Evolutionary conservation across 306 rosid genomes (phyloP), one percentile per base, ranked within the genome.

Genomic region (Vigna reflexopilosa): DNA sequence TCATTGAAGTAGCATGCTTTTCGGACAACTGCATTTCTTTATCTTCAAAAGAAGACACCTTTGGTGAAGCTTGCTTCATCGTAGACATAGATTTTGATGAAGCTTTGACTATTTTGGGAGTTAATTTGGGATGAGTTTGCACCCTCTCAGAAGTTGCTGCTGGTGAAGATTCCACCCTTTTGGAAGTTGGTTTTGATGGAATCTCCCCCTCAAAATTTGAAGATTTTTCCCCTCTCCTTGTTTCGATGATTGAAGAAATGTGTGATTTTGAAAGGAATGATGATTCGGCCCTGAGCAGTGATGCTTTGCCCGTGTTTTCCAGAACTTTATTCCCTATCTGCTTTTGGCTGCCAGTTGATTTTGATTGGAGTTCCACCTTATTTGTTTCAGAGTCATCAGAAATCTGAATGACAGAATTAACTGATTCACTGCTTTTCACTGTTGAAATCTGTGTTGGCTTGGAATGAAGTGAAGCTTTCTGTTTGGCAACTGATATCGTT

Each of bases 1-100:
- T 72, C 73, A 5, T 75, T 22, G 86, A 70, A 66, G 76, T 80
- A 22, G 51, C 80, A 48, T 5, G 45, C 51, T 89, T 89, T 32
- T 59, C 76, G 67, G 90, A 73, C 57, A 81, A 67, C 83, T 30
- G 77, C 68, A 66, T 84, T 62, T 76, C 86, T 63, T 73, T 86
- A 26, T 57, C 85, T 76, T 73, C 75, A n/a, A 70, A 54, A 42
- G 82, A 50, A 75, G 36, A 70, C 77, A 71, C 67, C 79, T 80
- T 85, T 11, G 36, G 19, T 64, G 88, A 86, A 78, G 76, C 61
- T 67, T 66, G 81, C 69, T 40, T 56, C 64, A 81, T 90, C 59
- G 13, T 67, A 64, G 75, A 56, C 30, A 34, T 3, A 15, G 71
- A 34, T 26, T 79, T 52, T 26, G 78, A 52, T 16, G 38, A 63